phyloP scores from a whole-genome alignment of 208 protist genomes.

The Vickermania spadyakhi region DNA sequence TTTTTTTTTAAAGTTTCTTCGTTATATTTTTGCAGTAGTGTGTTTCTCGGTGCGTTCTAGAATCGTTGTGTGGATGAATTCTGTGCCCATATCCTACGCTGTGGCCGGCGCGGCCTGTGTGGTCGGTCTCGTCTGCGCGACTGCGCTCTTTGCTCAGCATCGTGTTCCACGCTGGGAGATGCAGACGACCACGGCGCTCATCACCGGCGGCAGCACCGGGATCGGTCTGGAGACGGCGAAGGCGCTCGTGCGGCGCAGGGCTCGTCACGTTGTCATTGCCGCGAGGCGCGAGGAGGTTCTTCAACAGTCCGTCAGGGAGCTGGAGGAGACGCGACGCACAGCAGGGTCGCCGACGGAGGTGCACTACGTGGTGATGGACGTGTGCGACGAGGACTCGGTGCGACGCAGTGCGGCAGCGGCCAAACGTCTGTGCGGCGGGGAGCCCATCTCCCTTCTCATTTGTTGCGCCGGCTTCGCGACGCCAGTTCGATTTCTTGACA shows the following conservation, averaged over 20 bases:
- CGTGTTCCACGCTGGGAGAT: constrained; percentile 48
- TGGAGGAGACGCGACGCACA: constrained; percentile 17
- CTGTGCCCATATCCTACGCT: no score
- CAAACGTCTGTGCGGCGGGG: constrained; percentile 23
- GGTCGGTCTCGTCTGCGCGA: no score
- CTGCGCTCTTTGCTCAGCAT: constrained; percentile 35
- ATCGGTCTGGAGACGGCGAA: constrained; percentile 76
- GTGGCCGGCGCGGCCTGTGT: no score
- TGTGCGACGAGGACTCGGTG: constrained; percentile 55
- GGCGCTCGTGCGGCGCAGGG: constrained; percentile 29
- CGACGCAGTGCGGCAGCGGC: constrained; percentile 10
- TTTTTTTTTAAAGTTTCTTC: constrained; percentile 1
- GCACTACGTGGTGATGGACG: constrained; percentile 72
- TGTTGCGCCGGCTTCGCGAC: constrained; percentile 78
- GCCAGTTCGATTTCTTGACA: constrained; percentile 75
- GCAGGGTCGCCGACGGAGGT: constrained; percentile 30
- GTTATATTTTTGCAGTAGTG: constrained; percentile 9
- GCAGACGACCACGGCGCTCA: constrained; percentile 39
- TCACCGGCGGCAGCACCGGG: constrained; percentile 79
- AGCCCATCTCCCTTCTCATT: constrained; percentile 59
- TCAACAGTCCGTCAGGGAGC: constrained; percentile 26
- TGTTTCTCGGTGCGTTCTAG: constrained; percentile 4
- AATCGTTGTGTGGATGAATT: no score
- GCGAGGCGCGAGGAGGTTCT: constrained; percentile 58
- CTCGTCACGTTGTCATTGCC: constrained; percentile 53